Evolutionary conservation across 2,329 filamentous ascomycete genomes (phyloP).

Genomic region (Neofusicoccum laricinum): DNA sequence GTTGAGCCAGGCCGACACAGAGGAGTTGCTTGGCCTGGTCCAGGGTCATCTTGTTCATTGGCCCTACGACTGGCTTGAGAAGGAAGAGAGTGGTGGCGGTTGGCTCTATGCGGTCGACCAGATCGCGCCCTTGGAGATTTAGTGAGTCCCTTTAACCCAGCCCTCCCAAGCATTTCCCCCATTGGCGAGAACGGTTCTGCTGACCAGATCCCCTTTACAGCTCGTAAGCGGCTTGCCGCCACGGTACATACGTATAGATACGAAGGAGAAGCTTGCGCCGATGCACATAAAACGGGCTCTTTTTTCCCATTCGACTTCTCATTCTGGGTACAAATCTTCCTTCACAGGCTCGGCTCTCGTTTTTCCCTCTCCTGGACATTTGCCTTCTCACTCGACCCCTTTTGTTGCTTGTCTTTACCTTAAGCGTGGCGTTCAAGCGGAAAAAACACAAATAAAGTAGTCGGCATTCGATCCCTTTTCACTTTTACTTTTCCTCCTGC

Average conservation of each 20-base stretch:
- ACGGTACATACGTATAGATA: not conserved
- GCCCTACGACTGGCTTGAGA: conserved; percentile 85
- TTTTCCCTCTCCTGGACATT: not conserved
- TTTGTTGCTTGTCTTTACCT: not conserved
- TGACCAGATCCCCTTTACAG: not conserved
- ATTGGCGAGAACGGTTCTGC: not conserved
- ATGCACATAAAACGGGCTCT: not conserved
- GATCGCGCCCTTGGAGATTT: conserved; percentile 94
- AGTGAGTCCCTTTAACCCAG: conserved; percentile 57
- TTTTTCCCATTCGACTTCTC: not conserved
- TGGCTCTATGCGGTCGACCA: conserved; percentile 97
- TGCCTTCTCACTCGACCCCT: conserved; percentile 13
- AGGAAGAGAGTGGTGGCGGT: conserved; percentile 88
- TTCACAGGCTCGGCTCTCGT: not conserved
- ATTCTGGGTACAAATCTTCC: not conserved
- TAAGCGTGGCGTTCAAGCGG: conserved; percentile 8
- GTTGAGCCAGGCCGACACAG: conserved; percentile 70
- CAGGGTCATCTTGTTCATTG: conserved; percentile 89
- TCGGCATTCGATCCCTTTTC: conserved; percentile 11
- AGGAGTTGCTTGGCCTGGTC: conserved; percentile 74
- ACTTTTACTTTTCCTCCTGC: conserved; percentile 11
- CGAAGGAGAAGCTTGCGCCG: not conserved
- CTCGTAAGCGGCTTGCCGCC: not conserved
- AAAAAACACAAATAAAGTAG: not conserved
- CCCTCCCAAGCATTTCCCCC: too few species aligned